Conservation (phyloP, 345 rosid species). For the Eucalyptus rudis region DNA sequence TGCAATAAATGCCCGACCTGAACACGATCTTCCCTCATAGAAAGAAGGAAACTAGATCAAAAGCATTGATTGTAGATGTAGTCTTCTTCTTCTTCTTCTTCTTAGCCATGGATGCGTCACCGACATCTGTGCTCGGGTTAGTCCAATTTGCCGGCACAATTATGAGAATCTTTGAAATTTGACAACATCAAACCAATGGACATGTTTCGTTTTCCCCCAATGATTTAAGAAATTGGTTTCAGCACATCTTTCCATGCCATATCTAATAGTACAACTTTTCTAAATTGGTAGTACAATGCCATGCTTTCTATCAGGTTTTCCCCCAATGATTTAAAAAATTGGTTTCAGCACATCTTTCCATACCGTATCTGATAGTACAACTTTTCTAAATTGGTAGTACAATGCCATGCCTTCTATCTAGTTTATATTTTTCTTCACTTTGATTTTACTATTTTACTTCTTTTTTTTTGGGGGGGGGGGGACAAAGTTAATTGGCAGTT, state of each 20-base stretch:
- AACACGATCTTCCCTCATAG: background rate
- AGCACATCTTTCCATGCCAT: background rate
- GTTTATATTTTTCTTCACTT: background rate
- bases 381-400: no score
- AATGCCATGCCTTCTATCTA: no score
- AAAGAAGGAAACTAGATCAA: background rate
- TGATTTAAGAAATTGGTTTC: background rate
- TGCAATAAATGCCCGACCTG: background rate
- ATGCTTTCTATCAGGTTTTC: background rate
- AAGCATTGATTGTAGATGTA: background rate
- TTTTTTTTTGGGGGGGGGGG: background rate
- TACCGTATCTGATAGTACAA: no score
- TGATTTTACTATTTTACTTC: background rate
- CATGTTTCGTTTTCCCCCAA: background rate
- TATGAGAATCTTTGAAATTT: background rate
- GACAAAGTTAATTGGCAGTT: background rate
- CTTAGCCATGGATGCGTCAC: background rate
- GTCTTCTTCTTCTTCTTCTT: background rate
- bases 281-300: background rate
- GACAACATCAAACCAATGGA: background rate
- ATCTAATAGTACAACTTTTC: background rate
- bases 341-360: no score
- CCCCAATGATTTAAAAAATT: no score
- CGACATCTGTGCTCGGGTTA: background rate
- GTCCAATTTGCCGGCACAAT: background rate